A percentile compares a stretch with the other conserved stretches of the same genome.
phyloP scores from a whole-genome alignment of 2,329 filamentous ascomycete genomes.

The Clonostachys chloroleuca region DNA sequence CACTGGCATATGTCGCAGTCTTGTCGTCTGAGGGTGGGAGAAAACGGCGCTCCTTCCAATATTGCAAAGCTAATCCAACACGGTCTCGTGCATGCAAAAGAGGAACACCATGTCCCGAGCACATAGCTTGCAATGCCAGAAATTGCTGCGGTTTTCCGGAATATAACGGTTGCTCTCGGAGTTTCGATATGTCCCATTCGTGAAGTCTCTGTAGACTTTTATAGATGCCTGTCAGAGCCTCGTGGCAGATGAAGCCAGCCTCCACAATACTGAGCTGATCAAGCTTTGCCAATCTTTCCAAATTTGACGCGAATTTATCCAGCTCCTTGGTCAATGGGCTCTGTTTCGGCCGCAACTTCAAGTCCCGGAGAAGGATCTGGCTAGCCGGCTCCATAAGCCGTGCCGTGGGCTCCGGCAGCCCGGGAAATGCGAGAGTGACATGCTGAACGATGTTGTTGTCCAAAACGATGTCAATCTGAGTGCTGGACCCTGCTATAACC shows the following conservation, averaged over 20 bases:
- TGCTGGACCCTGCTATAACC: slow-evolving; percentile 52
- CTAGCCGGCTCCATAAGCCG: slow-evolving; percentile 59
- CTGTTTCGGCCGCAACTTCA: slow-evolving; percentile 55
- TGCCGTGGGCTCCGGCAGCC: slow-evolving; percentile 51
- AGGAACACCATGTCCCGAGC: slow-evolving; percentile 65
- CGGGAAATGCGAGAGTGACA: slow-evolving; percentile 59
- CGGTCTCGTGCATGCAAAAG: slow-evolving; percentile 64
- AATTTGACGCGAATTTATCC: slow-evolving; percentile 65
- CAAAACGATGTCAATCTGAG: slow-evolving; percentile 45
- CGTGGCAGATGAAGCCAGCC: slow-evolving; percentile 65
- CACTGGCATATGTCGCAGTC: slow-evolving; percentile 28
- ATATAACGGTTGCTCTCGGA: slow-evolving; percentile 43
- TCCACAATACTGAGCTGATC: slow-evolving; percentile 69
- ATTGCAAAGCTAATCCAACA: slow-evolving; percentile 69
- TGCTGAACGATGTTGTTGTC: slow-evolving; percentile 57
- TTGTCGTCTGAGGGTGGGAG: slow-evolving; percentile 29
- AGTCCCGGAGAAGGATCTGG: slow-evolving; percentile 60
- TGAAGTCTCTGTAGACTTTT: slow-evolving; percentile 66
- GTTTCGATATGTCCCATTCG: slow-evolving; percentile 60
- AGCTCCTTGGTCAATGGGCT: slow-evolving; percentile 67
- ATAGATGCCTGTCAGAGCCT: slow-evolving; percentile 71
- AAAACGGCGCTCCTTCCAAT: slow-evolving; percentile 65
- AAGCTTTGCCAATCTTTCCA: slow-evolving; percentile 63
- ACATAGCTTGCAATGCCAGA: slow-evolving; percentile 57
- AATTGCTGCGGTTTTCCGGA: slow-evolving; percentile 39